Evolutionary conservation across 129 eudicot species (phyloP).

Genomic region (Lactuca saligna): DNA sequence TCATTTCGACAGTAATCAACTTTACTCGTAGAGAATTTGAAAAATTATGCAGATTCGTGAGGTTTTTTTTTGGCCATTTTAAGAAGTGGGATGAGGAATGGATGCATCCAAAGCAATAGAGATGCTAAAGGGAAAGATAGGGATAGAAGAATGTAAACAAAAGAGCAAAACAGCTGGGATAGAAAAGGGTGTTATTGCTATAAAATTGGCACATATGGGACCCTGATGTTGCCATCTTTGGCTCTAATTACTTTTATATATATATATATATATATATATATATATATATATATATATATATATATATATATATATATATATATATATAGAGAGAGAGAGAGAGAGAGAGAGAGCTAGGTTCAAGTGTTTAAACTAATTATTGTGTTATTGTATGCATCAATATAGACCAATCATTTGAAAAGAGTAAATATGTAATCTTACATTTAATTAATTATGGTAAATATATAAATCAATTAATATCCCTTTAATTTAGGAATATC

Average conservation of each 20-base stretch:
- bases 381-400: too few relatives aligned
- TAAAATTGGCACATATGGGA: conserved; percentile 17
- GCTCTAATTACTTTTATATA: background rate
- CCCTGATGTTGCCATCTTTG: conserved; percentile 30
- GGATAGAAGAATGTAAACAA: conserved; percentile 16
- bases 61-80: conserved; percentile 23
- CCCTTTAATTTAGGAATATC: too few relatives aligned
- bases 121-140: conserved; percentile 15
- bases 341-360: too few relatives aligned
- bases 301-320: too few relatives aligned
- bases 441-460: too few relatives aligned
- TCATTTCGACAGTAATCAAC: conserved; percentile 16
- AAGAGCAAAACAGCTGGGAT: conserved; percentile 27
- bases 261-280: background rate
- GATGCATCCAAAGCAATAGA: conserved; percentile 4
- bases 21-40: conserved; percentile 18
- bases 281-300: too few relatives aligned
- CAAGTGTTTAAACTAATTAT: too few relatives aligned
- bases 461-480: too few relatives aligned
- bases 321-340: too few relatives aligned
- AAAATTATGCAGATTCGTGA: conserved; percentile 18
- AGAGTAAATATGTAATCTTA: too few relatives aligned
- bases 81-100: conserved; percentile 33
- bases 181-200: conserved; percentile 10
- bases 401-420: too few relatives aligned